Conservation (phyloP, 768 basidiomycete genomes). For the Boletus pseudo-olivaceus region DNA sequence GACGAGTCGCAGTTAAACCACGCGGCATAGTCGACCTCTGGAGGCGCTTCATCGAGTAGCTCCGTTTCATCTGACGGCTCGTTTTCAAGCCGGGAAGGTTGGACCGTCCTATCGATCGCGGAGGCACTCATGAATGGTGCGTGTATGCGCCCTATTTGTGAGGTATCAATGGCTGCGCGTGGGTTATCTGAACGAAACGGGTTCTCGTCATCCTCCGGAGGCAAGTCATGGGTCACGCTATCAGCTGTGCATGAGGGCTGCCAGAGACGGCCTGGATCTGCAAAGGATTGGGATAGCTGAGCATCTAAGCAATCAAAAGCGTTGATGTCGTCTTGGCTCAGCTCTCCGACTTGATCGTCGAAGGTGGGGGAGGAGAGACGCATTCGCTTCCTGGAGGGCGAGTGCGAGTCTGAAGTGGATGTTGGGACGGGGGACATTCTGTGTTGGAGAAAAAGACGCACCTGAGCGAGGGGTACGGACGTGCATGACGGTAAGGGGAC, state of each 20-base stretch:
- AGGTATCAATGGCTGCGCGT: background rate
- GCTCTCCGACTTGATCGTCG: constrained; percentile 47
- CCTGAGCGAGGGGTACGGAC: too few relatives aligned
- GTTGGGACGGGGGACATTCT: background rate
- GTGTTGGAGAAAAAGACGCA: background rate
- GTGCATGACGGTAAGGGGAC: too few relatives aligned
- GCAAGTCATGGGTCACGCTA: background rate
- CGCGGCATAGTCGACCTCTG: constrained; percentile 40
- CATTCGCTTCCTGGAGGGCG: constrained; percentile 54
- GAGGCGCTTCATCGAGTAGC: constrained; percentile 38
- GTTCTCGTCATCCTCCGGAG: constrained; percentile 17
- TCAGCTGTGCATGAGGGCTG: background rate
- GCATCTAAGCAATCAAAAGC: constrained; percentile 53
- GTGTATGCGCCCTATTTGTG: constrained; percentile 8
- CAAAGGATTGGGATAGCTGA: constrained; percentile 37
- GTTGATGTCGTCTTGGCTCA: constrained; percentile 53
- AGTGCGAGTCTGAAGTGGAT: background rate
- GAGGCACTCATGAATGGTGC: constrained; percentile 20
- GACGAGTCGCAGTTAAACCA: constrained; percentile 47
- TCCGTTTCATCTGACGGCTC: constrained; percentile 15
- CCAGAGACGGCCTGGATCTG: background rate
- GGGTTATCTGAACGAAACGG: constrained; percentile 14
- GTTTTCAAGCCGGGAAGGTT: background rate
- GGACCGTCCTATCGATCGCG: constrained; percentile 1
- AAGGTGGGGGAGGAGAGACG: constrained; percentile 66